Conservation (phyloP, 768 basidiomycete species). For the Termitomyces sp. region DNA sequence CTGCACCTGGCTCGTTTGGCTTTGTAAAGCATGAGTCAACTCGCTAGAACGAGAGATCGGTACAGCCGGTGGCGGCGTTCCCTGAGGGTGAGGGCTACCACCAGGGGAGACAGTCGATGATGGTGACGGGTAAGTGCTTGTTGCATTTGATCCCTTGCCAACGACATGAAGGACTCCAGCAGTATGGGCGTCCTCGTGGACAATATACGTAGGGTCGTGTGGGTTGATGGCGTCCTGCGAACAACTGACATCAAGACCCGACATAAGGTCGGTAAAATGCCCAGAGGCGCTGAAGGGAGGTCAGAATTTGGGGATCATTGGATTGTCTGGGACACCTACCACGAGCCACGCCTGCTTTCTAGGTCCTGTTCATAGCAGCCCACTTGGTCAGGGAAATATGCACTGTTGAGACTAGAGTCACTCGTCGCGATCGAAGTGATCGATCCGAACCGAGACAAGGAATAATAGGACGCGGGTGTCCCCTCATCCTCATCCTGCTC, state of each 20-base stretch:
- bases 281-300: slow-evolving; percentile 27
- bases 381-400: slow-evolving; percentile 44
- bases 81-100: slow-evolving; percentile 26
- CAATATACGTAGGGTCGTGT: slow-evolving; percentile 16
- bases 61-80: slow-evolving; percentile 12
- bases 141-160: slow-evolving; percentile 5
- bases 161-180: slow-evolving; percentile 5
- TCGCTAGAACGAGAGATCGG: slow-evolving; percentile 33
- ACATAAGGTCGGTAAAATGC: slow-evolving; percentile 39
- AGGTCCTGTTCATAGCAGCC: slow-evolving; percentile 27
- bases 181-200: slow-evolving; percentile 22
- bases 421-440: slow-evolving; percentile 59
- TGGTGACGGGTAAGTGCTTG: slow-evolving; percentile 33
- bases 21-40: slow-evolving; percentile 32
- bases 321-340: slow-evolving; percentile 28
- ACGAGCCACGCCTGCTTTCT: slow-evolving; percentile 35
- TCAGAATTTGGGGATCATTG: slow-evolving; percentile 7
- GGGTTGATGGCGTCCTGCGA: slow-evolving; percentile 15
- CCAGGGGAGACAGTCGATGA: slow-evolving; percentile 41
- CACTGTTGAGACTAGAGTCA: slow-evolving; percentile 53
- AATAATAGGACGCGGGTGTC: slow-evolving; percentile 43
- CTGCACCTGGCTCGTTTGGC: slow-evolving; percentile 16
- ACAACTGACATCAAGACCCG: slow-evolving; percentile 36
- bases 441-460: slow-evolving; percentile 57
- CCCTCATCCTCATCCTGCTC: slow-evolving; percentile 54